A percentile compares a stretch with the other conserved stretches of the same genome.
These are phyloP conservation scores for Fusarium fujikuroi DNA, from an alignment of 2,329 filamentous ascomycete species.

Conservation along the genomic window DNA sequence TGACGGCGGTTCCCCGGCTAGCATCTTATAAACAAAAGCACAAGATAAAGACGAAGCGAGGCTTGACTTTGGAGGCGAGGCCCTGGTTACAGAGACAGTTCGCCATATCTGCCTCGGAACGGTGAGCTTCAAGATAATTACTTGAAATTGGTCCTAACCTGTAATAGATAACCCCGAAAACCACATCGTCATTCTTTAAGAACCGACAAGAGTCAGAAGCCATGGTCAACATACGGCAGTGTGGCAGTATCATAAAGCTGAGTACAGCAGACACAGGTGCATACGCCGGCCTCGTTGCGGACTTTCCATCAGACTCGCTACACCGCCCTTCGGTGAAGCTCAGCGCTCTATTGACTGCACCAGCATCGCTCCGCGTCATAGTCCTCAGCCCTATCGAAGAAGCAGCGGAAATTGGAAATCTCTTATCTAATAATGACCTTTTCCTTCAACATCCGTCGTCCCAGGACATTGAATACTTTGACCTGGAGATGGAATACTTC, in stretches of 20 bases:
- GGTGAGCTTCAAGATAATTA: background rate
- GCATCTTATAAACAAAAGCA: rapidly evolving
- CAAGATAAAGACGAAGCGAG: rapidly evolving
- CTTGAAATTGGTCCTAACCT: rapidly evolving
- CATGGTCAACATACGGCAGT: background rate
- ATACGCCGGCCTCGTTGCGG: background rate
- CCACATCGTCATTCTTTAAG: background rate
- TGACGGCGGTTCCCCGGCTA: rapidly evolving
- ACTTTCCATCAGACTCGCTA: background rate
- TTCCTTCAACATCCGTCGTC: background rate
- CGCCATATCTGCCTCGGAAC: background rate
- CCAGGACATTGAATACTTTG: background rate
- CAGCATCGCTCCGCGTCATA: background rate
- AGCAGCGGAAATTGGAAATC: background rate
- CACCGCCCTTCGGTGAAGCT: background rate
- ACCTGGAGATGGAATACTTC: background rate
- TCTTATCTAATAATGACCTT: background rate
- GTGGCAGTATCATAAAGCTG: background rate
- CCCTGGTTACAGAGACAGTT: rapidly evolving
- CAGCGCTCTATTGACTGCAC: background rate
- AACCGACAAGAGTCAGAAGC: background rate
- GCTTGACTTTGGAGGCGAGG: rapidly evolving
- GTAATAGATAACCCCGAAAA: background rate
- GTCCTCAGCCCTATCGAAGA: background rate
- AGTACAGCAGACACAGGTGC: background rate